phyloP scores from a whole-genome alignment of 768 basidiomycete species.

The Mycena albidolilacea region DNA sequence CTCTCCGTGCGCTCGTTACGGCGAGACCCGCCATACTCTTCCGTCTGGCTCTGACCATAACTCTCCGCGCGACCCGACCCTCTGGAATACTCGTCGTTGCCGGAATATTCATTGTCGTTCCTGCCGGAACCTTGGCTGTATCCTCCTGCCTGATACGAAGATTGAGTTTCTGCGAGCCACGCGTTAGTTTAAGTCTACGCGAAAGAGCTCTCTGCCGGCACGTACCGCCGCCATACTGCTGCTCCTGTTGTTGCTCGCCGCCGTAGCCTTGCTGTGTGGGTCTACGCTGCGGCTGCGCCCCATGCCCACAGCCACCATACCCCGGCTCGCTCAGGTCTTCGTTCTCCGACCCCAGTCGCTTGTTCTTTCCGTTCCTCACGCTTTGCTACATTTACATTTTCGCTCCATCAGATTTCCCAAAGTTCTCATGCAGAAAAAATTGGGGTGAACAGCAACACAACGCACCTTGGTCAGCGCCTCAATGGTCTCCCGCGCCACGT shows the following conservation, averaged over 20 bases:
- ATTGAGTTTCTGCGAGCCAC: neutral
- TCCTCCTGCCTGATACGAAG: slow-evolving; percentile 21
- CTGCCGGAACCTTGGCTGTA: neutral
- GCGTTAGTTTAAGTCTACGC: neutral
- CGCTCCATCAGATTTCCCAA: no score
- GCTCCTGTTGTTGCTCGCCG: slow-evolving; percentile 24
- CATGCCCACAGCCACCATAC: slow-evolving; percentile 54
- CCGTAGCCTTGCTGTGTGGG: slow-evolving; percentile 24
- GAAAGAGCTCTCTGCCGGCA: neutral
- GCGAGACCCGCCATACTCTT: no score
- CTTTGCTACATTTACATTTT: slow-evolving; percentile 56
- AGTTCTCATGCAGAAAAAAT: no score
- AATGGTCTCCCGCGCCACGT: slow-evolving; percentile 61
- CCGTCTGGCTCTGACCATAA: no score
- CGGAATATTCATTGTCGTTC: slow-evolving; percentile 12
- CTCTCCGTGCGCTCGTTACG: slow-evolving; percentile 19
- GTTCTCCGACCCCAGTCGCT: slow-evolving; percentile 66
- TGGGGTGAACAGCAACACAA: neutral
- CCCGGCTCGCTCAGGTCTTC: slow-evolving; percentile 55
- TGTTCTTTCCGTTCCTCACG: slow-evolving; percentile 70
- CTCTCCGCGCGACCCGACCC: neutral
- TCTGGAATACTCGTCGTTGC: slow-evolving; percentile 16
- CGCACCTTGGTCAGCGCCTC: slow-evolving; percentile 67
- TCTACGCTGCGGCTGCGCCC: slow-evolving; percentile 33
- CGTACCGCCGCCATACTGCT: slow-evolving; percentile 3